phyloP scores from a whole-genome alignment of 2,329 filamentous ascomycete species.

The Penicillium occitanis region DNA sequence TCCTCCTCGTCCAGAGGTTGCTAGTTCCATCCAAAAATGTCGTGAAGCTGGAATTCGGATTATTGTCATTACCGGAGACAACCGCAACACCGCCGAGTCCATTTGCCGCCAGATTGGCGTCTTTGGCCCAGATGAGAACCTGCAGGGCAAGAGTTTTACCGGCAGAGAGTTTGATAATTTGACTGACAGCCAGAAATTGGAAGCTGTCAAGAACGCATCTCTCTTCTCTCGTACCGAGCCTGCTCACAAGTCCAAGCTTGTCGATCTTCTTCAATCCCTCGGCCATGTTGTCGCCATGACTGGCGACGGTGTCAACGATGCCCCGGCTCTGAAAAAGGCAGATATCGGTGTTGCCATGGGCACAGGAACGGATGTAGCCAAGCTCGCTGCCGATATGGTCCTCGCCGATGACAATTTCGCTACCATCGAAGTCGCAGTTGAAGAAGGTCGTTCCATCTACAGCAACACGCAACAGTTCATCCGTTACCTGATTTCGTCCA shows the following conservation, averaged over 20 bases:
- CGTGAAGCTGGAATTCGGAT: conserved; percentile 92
- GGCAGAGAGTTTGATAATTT: conserved; percentile 92
- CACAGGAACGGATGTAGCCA: conserved; percentile 93
- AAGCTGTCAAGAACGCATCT: conserved; percentile 80
- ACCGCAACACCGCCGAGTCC: conserved; percentile 94
- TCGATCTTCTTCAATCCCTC: conserved; percentile 89
- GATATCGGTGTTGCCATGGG: conserved; percentile 99
- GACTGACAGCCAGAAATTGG: conserved; percentile 72
- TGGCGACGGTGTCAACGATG: conserved; percentile 97
- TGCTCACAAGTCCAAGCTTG: conserved; percentile 93
- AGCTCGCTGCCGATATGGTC: conserved; percentile 97
- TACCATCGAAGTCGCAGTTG: conserved; percentile 92
- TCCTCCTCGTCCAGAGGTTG: conserved; percentile 89
- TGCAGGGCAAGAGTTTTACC: conserved; percentile 90
- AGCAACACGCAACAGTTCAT: conserved; percentile 99
- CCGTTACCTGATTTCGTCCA: conserved; percentile 96
- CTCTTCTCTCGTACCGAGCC: conserved; percentile 97
- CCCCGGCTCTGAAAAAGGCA: conserved; percentile 94
- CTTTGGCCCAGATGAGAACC: conserved; percentile 76
- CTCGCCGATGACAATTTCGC: conserved; percentile 98
- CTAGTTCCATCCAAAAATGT: conserved; percentile 81
- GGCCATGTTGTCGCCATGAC: conserved; percentile 99
- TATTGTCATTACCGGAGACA: conserved; percentile 97
- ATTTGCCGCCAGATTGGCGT: conserved; percentile 97
- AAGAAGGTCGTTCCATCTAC: conserved; percentile 97